Percentiles rank a stretch among this genome's conserved stretches.
Conservation (phyloP, 73 alveolate genomes). For the Durusdinium trenchii region DNA sequence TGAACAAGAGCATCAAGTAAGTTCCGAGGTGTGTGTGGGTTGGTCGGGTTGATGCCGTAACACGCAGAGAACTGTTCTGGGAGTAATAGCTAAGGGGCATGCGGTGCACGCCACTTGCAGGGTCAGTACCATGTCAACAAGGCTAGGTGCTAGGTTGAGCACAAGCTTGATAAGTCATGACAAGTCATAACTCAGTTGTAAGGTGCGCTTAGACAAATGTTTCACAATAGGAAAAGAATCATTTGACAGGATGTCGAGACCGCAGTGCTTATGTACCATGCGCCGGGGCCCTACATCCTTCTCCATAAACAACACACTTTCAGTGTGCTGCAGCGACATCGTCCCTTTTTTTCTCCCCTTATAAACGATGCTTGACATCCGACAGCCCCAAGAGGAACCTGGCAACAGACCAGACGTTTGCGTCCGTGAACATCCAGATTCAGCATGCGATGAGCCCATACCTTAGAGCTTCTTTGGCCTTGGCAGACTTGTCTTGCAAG, state of each 20-base stretch:
- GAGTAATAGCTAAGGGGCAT: background rate
- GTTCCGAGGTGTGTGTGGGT: constrained; percentile 37
- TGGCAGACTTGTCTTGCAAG: background rate
- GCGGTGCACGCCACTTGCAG: background rate
- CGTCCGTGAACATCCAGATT: constrained; percentile 74
- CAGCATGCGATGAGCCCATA: constrained; percentile 71
- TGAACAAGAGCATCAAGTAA: constrained; percentile 30
- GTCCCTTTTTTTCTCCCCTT: background rate
- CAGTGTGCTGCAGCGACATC: background rate
- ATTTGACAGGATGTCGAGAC: constrained; percentile 85
- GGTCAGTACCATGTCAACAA: background rate
- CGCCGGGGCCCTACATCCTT: constrained; percentile 4
- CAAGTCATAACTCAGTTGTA: too few relatives aligned
- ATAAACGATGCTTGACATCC: background rate
- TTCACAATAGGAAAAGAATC: too few relatives aligned
- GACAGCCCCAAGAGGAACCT: constrained; percentile 35
- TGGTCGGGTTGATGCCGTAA: background rate
- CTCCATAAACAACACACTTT: too few relatives aligned
- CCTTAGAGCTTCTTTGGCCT: background rate
- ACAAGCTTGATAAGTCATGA: too few relatives aligned
- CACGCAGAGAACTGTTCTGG: background rate
- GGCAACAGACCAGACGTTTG: constrained; percentile 87
- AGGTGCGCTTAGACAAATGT: too few relatives aligned
- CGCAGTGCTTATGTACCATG: constrained; percentile 87
- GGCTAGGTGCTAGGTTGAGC: too few relatives aligned